phyloP scores from a whole-genome alignment of 1,284 basidiomycete genomes.

The Trametes versicolor region DNA sequence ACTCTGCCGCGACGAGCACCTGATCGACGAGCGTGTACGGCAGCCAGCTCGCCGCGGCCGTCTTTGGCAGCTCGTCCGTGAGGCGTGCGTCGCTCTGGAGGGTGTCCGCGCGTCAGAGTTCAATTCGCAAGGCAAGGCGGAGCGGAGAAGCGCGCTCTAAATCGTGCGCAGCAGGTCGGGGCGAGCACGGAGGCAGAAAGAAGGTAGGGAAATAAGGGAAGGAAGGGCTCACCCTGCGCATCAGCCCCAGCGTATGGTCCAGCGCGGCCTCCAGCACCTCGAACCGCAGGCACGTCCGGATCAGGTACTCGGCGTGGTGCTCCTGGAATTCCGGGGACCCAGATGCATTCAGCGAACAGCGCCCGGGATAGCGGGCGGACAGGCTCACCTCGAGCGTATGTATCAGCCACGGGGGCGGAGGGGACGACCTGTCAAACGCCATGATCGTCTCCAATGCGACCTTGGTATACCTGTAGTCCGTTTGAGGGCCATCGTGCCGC shows the following conservation, averaged over 20 bases:
- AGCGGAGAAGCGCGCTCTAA: constrained; percentile 20
- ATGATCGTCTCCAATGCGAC: constrained; percentile 82
- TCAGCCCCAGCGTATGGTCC: constrained; percentile 73
- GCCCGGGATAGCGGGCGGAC: constrained; percentile 18
- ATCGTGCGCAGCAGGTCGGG: constrained; percentile 18
- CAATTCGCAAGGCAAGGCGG: background rate
- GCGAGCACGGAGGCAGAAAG: constrained; percentile 6
- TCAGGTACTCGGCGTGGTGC: constrained; percentile 81
- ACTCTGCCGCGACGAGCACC: constrained; percentile 74
- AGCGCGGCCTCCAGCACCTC: constrained; percentile 86
- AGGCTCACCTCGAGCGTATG: constrained; percentile 72
- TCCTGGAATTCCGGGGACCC: constrained; percentile 51
- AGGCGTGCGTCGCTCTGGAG: constrained; percentile 67
- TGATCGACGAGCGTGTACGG: constrained; percentile 91
- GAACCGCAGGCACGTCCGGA: constrained; percentile 78
- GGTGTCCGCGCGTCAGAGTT: constrained; percentile 21
- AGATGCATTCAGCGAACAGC: constrained; percentile 11
- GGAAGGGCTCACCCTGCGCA: constrained; percentile 67
- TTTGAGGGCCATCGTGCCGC: constrained; percentile 80
- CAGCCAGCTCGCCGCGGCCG: constrained; percentile 74
- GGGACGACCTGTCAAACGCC: constrained; percentile 65
- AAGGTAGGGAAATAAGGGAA: background rate
- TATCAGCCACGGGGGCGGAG: constrained; percentile 86
- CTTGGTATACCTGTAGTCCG: constrained; percentile 80
- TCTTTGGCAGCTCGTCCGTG: constrained; percentile 62